phyloP scores from a whole-genome alignment of 2,329 filamentous ascomycete genomes.

The Ascochyta pisi region DNA sequence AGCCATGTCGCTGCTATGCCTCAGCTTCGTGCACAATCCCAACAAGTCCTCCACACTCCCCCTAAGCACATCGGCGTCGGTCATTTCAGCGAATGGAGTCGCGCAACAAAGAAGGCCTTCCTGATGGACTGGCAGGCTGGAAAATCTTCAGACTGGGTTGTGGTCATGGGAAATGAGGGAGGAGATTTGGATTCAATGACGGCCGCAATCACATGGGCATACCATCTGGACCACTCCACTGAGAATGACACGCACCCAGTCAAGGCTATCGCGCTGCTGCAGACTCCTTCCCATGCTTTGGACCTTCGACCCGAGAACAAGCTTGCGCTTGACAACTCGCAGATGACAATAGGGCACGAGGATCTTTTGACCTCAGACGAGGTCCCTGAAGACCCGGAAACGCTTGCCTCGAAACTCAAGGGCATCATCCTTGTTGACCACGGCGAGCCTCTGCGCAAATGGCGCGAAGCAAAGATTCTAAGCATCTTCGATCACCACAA shows the following conservation, averaged over 20 bases:
- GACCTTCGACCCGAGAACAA: slow-evolving; percentile 59
- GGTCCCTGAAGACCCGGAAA: slow-evolving; percentile 56
- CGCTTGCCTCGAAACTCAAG: slow-evolving; percentile 50
- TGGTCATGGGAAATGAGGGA: slow-evolving; percentile 57
- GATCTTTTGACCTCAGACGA: slow-evolving; percentile 58
- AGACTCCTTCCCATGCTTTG: slow-evolving; percentile 55
- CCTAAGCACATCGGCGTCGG: slow-evolving; percentile 48
- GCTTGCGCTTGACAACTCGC: slow-evolving; percentile 53
- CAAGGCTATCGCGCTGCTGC: slow-evolving; percentile 57
- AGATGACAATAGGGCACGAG: slow-evolving; percentile 56
- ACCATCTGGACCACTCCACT: slow-evolving; percentile 55
- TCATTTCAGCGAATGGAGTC: slow-evolving; percentile 59
- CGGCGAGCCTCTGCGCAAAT: slow-evolving; percentile 52
- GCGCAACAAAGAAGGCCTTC: slow-evolving; percentile 55
- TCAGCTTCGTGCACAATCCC: slow-evolving; percentile 23
- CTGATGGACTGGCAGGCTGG: slow-evolving; percentile 57
- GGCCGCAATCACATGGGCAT: slow-evolving; percentile 56
- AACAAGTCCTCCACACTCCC: slow-evolving; percentile 25
- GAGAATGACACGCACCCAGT: slow-evolving; percentile 52
- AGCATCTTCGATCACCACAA: slow-evolving; percentile 58
- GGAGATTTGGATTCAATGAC: slow-evolving; percentile 56
- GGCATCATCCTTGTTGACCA: slow-evolving; percentile 59
- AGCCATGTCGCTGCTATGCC: slow-evolving; percentile 25
- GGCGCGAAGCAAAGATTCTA: slow-evolving; percentile 53
- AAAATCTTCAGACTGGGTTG: slow-evolving; percentile 52